phyloP scores from a whole-genome alignment of 768 basidiomycete species.

The Rhodotorula kratochvilovae region DNA sequence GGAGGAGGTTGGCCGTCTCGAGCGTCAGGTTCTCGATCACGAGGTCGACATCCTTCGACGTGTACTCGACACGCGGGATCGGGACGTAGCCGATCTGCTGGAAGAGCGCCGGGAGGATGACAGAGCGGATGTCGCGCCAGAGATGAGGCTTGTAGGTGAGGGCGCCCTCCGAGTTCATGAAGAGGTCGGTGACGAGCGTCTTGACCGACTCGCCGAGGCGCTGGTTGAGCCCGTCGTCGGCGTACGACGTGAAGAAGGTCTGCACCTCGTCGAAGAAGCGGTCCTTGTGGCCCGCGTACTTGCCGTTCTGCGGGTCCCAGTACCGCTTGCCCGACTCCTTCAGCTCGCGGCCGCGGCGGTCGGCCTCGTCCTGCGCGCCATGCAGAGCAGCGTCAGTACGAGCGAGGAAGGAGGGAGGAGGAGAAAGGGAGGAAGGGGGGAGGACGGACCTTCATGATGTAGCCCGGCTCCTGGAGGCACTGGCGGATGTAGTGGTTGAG shows the following conservation, averaged over 20 bases:
- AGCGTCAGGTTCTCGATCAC: slow-evolving; percentile 89
- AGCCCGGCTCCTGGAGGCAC: slow-evolving; percentile 49
- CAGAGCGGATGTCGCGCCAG: slow-evolving; percentile 76
- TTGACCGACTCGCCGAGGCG: slow-evolving; percentile 67
- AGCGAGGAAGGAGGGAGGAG: neutral
- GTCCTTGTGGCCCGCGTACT: slow-evolving; percentile 75
- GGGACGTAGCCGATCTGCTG: slow-evolving; percentile 69
- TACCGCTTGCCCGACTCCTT: slow-evolving; percentile 68
- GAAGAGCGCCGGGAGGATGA: slow-evolving; percentile 74
- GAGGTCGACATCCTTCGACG: slow-evolving; percentile 76
- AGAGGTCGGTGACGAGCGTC: slow-evolving; percentile 64
- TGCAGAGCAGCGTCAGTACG: neutral
- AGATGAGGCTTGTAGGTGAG: slow-evolving; percentile 76
- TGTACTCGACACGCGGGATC: slow-evolving; percentile 90
- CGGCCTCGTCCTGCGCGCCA: slow-evolving; percentile 55
- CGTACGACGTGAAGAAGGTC: slow-evolving; percentile 78
- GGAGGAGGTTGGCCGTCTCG: slow-evolving; percentile 69
- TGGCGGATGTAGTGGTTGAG: slow-evolving; percentile 41
- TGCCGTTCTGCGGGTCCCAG: slow-evolving; percentile 58
- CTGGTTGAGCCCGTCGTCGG: slow-evolving; percentile 75
- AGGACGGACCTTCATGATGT: slow-evolving; percentile 59
- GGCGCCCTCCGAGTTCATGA: slow-evolving; percentile 74
- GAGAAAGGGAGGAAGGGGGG: neutral
- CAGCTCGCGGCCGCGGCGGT: slow-evolving; percentile 60
- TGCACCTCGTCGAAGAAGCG: slow-evolving; percentile 65